Conservation (phyloP, 2,329 filamentous ascomycete species). For the Stemphylium beticola region DNA sequence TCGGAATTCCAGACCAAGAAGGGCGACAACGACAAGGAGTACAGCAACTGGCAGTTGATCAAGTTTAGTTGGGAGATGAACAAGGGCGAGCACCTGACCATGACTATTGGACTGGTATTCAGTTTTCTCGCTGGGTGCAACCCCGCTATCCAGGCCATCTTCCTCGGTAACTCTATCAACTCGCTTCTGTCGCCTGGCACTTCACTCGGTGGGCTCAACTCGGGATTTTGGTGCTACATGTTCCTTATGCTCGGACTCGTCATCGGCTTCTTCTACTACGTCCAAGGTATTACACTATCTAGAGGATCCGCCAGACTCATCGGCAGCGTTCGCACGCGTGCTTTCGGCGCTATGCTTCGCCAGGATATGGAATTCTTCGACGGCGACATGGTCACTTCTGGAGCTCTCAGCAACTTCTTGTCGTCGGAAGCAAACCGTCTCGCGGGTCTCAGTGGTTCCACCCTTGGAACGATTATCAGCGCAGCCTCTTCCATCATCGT, state of each 20-base stretch:
- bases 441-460: conserved; percentile 85
- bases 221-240: conserved; percentile 61
- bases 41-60: conserved; percentile 52
- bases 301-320: conserved; percentile 64
- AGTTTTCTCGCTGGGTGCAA: conserved; percentile 46
- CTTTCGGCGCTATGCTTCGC: conserved; percentile 86
- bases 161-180: conserved; percentile 88
- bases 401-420: conserved; percentile 75
- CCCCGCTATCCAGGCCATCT: conserved; percentile 61
- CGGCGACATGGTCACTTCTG: conserved; percentile 85
- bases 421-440: conserved; percentile 84
- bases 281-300: conserved; percentile 64
- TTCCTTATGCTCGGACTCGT: conserved; percentile 44
- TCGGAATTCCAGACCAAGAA: conserved; percentile 65
- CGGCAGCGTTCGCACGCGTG: conserved; percentile 78
- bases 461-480: conserved; percentile 84
- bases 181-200: conserved; percentile 64
- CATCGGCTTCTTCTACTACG: conserved; percentile 35
- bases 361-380: conserved; percentile 90
- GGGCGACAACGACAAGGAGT: conserved; percentile 34
- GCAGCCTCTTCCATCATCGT: conserved; percentile 79
- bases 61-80: conserved; percentile 44
- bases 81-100: conserved; percentile 41
- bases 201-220: conserved; percentile 68
- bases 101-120: conserved; percentile 52